Conservation (phyloP, 164 flowering plant genomes). For the Akebia trifoliata region DNA sequence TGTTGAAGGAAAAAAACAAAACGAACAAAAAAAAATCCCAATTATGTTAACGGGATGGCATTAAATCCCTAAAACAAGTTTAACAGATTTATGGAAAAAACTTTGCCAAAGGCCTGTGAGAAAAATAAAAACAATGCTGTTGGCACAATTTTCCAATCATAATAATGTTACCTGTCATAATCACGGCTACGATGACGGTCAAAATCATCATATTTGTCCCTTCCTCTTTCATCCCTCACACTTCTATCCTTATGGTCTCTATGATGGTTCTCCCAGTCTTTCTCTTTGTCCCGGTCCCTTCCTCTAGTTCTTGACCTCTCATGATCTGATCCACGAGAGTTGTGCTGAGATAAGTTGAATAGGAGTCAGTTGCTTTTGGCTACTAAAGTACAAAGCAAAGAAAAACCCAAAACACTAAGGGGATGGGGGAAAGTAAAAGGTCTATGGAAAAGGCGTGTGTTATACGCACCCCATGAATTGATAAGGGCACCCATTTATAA, state of each 20-base stretch:
- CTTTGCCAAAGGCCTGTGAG: background rate
- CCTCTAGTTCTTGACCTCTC: constrained; percentile 41
- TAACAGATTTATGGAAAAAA: too few species aligned
- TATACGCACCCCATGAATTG: too few species aligned
- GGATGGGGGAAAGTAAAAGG: background rate
- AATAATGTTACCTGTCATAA: constrained; percentile 36
- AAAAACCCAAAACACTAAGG: background rate
- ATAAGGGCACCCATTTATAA: too few species aligned
- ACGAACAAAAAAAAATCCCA: background rate
- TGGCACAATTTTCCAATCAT: background rate
- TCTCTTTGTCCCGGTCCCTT: constrained; percentile 35
- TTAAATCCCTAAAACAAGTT: too few species aligned
- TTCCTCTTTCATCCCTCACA: constrained; percentile 35
- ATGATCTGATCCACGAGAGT: constrained; percentile 36
- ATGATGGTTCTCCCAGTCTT: constrained; percentile 34
- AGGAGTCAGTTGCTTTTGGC: constrained; percentile 4
- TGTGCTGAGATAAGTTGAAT: constrained; percentile 22
- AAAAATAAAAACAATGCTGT: background rate
- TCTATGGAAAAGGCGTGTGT: too few species aligned
- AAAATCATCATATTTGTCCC: constrained; percentile 32
- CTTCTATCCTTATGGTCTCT: constrained; percentile 39
- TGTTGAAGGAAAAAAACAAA: background rate
- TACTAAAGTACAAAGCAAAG: background rate
- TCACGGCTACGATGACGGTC: constrained; percentile 33
- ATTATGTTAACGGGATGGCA: too few species aligned